Evolutionary conservation across 257 asterid genomes (phyloP).

Genomic region (Solanum pennellii): DNA sequence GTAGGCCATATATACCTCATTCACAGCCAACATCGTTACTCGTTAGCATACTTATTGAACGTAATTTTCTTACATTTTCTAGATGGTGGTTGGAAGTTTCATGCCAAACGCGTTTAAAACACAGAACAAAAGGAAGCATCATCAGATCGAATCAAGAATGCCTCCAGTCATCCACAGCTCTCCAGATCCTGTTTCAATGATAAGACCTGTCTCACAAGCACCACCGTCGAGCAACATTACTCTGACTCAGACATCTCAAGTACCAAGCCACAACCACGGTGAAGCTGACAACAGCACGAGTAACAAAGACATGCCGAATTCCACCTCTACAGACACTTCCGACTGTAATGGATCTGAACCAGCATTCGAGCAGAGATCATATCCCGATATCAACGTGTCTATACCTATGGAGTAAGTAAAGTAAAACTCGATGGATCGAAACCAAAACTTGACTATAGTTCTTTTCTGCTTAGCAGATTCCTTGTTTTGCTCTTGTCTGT

Average conservation of each 20-base stretch:
- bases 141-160: conserved; percentile 21
- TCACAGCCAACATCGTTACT: neutral
- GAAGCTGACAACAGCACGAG: conserved; percentile 29
- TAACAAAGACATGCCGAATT: conserved; percentile 35
- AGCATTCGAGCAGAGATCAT: conserved; percentile 36
- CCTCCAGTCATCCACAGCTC: conserved; percentile 26
- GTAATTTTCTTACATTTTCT: neutral
- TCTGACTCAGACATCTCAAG: conserved; percentile 23
- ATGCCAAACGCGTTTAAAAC: conserved; percentile 33
- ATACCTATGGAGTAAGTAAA: conserved; percentile 29
- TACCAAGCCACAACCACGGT: conserved; percentile 35
- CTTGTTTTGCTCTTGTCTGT: neutral
- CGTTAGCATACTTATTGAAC: neutral
- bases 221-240: conserved; percentile 27
- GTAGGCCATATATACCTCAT: neutral
- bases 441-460: neutral
- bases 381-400: conserved; percentile 70
- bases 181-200: conserved; percentile 33
- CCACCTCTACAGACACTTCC: conserved; percentile 44
- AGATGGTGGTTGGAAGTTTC: conserved; percentile 87
- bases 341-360: conserved; percentile 51
- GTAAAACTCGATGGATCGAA: neutral
- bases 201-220: conserved; percentile 50
- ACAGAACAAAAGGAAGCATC: conserved; percentile 28
- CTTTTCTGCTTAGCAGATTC: neutral